Base-by-base conservation (phyloP, 768 basidiomycete species). In the Hydnum rufescens region DNA sequence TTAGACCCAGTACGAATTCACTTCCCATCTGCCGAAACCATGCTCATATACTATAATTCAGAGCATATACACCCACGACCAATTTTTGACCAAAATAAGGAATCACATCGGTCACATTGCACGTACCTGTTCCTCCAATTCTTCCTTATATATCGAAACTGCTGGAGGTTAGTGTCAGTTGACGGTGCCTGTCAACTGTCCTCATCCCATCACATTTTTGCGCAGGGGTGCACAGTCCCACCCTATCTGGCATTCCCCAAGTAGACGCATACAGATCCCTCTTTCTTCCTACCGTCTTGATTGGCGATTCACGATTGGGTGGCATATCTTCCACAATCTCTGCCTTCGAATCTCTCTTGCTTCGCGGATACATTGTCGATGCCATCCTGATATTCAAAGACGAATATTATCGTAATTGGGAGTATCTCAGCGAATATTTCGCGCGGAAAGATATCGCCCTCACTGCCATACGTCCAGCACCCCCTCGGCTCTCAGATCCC, bases 261-360 rank as follows among this genome's bases (percentile, higher is more conserved):
- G 71, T 78, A 19, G 88, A 93, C 49, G 74, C 74, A 29, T 93
- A 90, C 61, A 75, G 93, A 4, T 80, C 88, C 0, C 72, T 97
- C 19, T 82, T 83, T 56, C 74, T 95, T 3, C 93, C 93, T 1
- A 83, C 82, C 0, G 66, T 97, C 54, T 74, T 99, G 3, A 69
- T 97, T 32, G 92, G 85, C 0, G 87, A 95, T 55, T 76, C 85
- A 0, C 79, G 77, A 44, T 80, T 99, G 3, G 93, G 93, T 23
- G 93, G 93, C 1, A 97, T 97, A 48, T 92, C 88, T 3, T 77
- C 79, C 0, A 96, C 93, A 0, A 81, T 97, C 54, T 78, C 92
- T 1, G 76, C 93, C 0, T 96, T 88, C 65, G 93, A 97, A 64
- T 84, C 92, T 18, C 76, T 96, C 29, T 61, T 80, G 4, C 68